A percentile compares a stretch with the other conserved stretches of the same genome.
Conservation (phyloP, 805 yeast genomes). For the Metschnikowia similis region DNA sequence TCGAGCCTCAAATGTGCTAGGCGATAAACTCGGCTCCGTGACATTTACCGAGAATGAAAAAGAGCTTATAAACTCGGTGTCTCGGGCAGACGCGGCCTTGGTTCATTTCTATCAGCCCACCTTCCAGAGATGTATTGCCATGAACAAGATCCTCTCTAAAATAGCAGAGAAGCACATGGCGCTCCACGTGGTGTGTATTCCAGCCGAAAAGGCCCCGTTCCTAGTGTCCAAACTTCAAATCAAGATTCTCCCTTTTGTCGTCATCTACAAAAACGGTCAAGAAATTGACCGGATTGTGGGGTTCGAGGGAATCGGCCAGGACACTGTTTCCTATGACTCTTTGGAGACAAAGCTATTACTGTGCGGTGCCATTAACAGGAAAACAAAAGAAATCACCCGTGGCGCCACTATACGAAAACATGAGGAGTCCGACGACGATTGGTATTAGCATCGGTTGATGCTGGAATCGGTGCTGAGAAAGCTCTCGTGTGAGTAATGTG, state of each 20-base stretch:
- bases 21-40: slow-evolving; percentile 31
- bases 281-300: slow-evolving; percentile 65
- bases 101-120: slow-evolving; percentile 62
- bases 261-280: slow-evolving; percentile 55
- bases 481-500: too few species aligned
- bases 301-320: slow-evolving; percentile 53
- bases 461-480: not conserved
- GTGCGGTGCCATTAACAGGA: slow-evolving; percentile 28
- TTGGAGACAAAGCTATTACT: slow-evolving; percentile 39
- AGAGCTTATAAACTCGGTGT: slow-evolving; percentile 49
- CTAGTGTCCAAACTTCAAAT: slow-evolving; percentile 59
- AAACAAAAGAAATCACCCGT: slow-evolving; percentile 25
- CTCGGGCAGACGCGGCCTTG: slow-evolving; percentile 31
- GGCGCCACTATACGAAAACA: slow-evolving; percentile 15
- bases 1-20: slow-evolving; percentile 20
- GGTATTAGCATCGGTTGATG: slow-evolving; percentile 2
- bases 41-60: slow-evolving; percentile 47
- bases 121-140: slow-evolving; percentile 56
- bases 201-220: slow-evolving; percentile 69
- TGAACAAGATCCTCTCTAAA: slow-evolving; percentile 44
- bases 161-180: slow-evolving; percentile 57
- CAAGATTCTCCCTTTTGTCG: slow-evolving; percentile 67
- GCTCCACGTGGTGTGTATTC: slow-evolving; percentile 49
- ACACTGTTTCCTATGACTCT: slow-evolving; percentile 42
- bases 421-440: slow-evolving; percentile 29